These are phyloP conservation scores for Penicillium ucsense DNA, from an alignment of 495 filamentous ascomycete genomes.

Conservation along the genomic window DNA sequence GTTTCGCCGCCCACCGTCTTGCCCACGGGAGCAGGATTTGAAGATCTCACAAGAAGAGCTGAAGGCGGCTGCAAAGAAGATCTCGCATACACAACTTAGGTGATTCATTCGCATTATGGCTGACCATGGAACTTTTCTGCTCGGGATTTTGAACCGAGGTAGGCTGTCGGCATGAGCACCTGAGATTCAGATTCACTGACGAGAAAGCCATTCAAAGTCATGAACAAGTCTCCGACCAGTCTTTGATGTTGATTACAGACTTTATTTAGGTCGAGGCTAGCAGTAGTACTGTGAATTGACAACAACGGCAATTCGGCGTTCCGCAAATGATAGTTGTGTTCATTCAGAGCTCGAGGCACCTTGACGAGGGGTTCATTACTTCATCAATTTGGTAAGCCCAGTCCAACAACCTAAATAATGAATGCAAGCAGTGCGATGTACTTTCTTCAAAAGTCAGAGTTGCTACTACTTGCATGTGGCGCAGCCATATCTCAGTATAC, in stretches of 20 bases:
- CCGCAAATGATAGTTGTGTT: slow-evolving; percentile 4
- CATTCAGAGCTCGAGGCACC: too few relatives aligned
- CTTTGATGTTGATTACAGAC: slow-evolving; percentile 20
- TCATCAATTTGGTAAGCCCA: too few relatives aligned
- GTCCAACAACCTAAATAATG: too few relatives aligned
- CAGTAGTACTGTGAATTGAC: slow-evolving; percentile 29
- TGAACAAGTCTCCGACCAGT: background rate
- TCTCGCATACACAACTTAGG: background rate
- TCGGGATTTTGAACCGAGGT: too few relatives aligned
- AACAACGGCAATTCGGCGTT: slow-evolving; percentile 44
- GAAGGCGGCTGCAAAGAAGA: background rate
- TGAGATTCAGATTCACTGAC: slow-evolving; percentile 74
- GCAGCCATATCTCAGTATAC: too few relatives aligned
- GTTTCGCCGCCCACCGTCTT: background rate
- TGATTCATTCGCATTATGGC: background rate
- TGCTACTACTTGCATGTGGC: too few relatives aligned
- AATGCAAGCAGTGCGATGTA: too few relatives aligned
- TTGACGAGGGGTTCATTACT: too few relatives aligned
- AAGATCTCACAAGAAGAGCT: slow-evolving; percentile 2
- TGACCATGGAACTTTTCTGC: background rate
- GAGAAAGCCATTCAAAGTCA: slow-evolving; percentile 83
- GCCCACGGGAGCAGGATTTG: slow-evolving; percentile 2
- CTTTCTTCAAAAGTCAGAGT: too few relatives aligned
- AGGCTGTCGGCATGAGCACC: slow-evolving; percentile 30
- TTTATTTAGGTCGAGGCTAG: slow-evolving; percentile 41